Percentiles rank a stretch among this genome's conserved stretches.
Evolutionary conservation across 164 flowering plant species (phyloP).

Genomic region (Piper betle): DNA sequence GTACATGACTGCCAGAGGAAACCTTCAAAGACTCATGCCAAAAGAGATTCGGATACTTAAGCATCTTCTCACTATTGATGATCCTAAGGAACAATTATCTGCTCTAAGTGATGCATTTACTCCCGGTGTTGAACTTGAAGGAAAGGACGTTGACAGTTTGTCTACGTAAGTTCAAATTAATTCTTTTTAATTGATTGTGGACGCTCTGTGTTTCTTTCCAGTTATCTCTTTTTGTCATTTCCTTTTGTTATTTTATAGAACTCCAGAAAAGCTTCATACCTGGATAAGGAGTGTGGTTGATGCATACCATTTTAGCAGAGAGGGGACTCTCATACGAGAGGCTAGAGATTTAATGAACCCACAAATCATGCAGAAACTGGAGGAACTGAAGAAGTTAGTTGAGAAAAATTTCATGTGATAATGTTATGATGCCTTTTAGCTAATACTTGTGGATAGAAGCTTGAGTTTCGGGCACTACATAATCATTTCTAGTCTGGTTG

Average conservation of each 20-base stretch:
- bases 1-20: conserved; percentile 51
- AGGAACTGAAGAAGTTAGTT: conserved; percentile 37
- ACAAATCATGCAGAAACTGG: conserved; percentile 30
- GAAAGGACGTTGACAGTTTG: conserved; percentile 48
- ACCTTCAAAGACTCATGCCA: conserved; percentile 71
- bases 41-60: conserved; percentile 75
- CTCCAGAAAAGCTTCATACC: conserved; percentile 54
- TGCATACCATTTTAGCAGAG: conserved; percentile 50
- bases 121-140: conserved; percentile 83
- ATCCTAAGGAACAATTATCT: conserved; percentile 49
- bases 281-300: conserved; percentile 44
- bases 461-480: too few species aligned
- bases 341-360: conserved; percentile 62
- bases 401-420: conserved; percentile 43
- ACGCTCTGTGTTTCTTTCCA: background rate
- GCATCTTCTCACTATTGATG: conserved; percentile 72
- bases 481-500: too few species aligned
- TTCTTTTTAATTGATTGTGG: background rate
- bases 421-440: background rate
- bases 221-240: background rate
- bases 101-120: conserved; percentile 77
- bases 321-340: conserved; percentile 47
- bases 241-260: conserved; percentile 22
- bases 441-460: background rate
- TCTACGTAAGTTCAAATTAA: conserved; percentile 58